Evolutionary conservation across 176 grass and related monocot species (phyloP), one percentile per base, ranked within the genome.

Genomic region (Triticum aestivum): DNA sequence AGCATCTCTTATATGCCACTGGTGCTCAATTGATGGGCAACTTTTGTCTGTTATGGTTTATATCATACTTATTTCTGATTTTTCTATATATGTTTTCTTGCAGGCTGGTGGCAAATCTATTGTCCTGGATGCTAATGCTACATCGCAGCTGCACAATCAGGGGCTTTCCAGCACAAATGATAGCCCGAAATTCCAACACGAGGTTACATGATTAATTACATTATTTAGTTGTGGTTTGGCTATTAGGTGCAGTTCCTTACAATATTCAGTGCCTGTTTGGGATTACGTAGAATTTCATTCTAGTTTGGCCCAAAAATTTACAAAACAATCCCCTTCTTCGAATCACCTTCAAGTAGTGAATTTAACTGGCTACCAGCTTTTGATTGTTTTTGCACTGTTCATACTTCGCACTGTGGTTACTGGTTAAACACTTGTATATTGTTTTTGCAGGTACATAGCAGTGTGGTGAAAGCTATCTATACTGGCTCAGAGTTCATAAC

Each of bases 401-500:
- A 14, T 78, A 39, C 23, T 86, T 73, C 44, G 27, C 20, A 85
- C 54, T 42, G 49, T 24, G 18, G 15, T 42, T 67, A 56, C 38
- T 24, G 17, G 21, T 44, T 68, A 58, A 67, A 30, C 12, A 67
- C 29, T 23, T 42, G 11, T 5, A 54, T 54, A 66, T 24, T 92
- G 30, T 77, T 17, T 86, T 81, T 87, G 78, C 73, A 99, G 97
- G 89, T 89, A 63, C 87, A 99, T 91, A 89, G 84, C 77, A 99
- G 90, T 61, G 85, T 96, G 35, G 77, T 99, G 35, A 96, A 94
- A 84, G 94, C 94, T 82, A 99, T 99, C 88, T 99, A 92, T 80
- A 91, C 88, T 29, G 97, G 90, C 44, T 89, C 89, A 80, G 89
- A 96, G 67, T 96, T 89, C 84, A 13, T 93, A 72, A 52, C 76